Evolutionary conservation across 2,329 filamentous ascomycete species (phyloP).

Genomic region (Botryosphaeria agaves): DNA sequence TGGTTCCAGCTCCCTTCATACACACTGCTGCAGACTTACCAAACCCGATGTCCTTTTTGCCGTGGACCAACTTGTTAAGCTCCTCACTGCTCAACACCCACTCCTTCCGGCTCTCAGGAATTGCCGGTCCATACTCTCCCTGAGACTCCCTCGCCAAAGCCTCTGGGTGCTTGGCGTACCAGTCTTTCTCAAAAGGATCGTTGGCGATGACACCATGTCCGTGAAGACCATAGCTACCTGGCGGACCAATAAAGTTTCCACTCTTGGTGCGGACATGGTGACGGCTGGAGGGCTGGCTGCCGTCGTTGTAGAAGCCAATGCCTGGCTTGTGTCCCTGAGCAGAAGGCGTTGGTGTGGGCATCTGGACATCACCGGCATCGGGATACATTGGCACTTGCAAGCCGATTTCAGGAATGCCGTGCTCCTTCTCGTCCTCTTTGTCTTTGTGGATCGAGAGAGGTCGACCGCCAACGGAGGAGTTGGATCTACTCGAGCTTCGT

Average conservation of each 20-base stretch:
- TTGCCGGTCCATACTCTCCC: slow-evolving; percentile 41
- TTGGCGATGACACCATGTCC: slow-evolving; percentile 62
- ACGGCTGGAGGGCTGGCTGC: slow-evolving; percentile 37
- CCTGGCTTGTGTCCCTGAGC: slow-evolving; percentile 21
- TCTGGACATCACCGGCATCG: slow-evolving; percentile 87
- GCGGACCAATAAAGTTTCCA: slow-evolving; percentile 51
- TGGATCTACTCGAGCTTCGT: slow-evolving; percentile 6
- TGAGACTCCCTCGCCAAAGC: slow-evolving; percentile 56
- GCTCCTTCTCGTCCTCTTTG: slow-evolving; percentile 57
- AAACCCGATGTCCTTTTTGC: slow-evolving; percentile 39
- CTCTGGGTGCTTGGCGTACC: slow-evolving; percentile 86
- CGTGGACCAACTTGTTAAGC: slow-evolving; percentile 73
- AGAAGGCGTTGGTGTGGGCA: slow-evolving; percentile 61
- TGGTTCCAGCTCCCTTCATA: no score
- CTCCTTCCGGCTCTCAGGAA: slow-evolving; percentile 45
- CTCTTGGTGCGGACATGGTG: slow-evolving; percentile 50
- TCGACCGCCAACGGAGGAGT: slow-evolving; percentile 16
- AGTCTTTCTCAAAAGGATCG: slow-evolving; percentile 77
- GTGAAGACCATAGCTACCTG: slow-evolving; percentile 84
- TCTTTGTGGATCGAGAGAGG: slow-evolving; percentile 36
- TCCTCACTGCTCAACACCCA: slow-evolving; percentile 82
- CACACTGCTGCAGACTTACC: no score
- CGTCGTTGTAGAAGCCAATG: slow-evolving; percentile 37
- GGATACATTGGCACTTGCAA: slow-evolving; percentile 87
- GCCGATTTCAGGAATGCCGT: slow-evolving; percentile 85